Evolutionary conservation across 2,329 filamentous ascomycete genomes (phyloP).

Genomic region (Neofusicoccum cordaticola): DNA sequence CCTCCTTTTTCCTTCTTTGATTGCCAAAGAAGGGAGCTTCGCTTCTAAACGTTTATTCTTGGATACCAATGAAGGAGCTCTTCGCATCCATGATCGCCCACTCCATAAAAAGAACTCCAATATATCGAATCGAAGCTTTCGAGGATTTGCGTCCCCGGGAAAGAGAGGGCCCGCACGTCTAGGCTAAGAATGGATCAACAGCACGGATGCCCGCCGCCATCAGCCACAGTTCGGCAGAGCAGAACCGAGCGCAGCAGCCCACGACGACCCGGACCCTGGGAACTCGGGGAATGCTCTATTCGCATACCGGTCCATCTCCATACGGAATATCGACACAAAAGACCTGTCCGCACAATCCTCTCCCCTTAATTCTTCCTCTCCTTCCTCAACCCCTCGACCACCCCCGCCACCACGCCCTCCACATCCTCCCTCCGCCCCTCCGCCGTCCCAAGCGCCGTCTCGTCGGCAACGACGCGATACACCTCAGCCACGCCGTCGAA

Average conservation of each 20-base stretch:
- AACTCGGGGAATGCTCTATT: no score
- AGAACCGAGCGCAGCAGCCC: no score
- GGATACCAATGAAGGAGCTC: not conserved
- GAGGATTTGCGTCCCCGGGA: not conserved
- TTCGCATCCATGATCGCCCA: not conserved
- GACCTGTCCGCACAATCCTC: no score
- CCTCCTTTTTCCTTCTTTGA: not conserved
- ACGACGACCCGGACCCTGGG: no score
- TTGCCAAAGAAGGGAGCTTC: not conserved
- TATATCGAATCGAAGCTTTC: not conserved
- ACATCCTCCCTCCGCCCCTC: constrained; percentile 19
- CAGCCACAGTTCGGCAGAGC: not conserved
- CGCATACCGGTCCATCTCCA: no score
- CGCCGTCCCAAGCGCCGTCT: constrained; percentile 33
- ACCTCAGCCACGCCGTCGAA: constrained; percentile 62
- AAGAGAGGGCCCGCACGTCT: not conserved
- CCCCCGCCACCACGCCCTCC: constrained; percentile 25
- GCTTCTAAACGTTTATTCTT: not conserved
- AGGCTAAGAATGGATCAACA: not conserved
- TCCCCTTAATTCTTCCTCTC: not conserved
- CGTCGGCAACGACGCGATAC: constrained; percentile 60
- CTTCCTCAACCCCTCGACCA: constrained; percentile 23
- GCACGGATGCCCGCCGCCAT: not conserved
- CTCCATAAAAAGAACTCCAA: not conserved
- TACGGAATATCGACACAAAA: no score